Conservation (phyloP, 2,329 filamentous ascomycete species). For the Furcasterigmium furcatum region DNA sequence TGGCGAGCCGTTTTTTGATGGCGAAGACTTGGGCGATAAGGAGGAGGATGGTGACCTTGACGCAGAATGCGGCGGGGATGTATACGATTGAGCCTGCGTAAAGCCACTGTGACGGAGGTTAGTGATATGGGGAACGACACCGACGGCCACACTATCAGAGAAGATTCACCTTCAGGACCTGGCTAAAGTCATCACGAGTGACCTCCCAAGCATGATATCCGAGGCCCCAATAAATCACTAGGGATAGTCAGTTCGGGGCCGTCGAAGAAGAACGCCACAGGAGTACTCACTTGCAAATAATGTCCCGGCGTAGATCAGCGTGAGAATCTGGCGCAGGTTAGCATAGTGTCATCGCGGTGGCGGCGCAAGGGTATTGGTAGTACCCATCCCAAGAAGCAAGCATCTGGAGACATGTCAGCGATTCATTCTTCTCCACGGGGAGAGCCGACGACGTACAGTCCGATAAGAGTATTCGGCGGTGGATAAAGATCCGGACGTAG, state of each 20-base stretch:
- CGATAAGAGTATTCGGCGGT: background rate
- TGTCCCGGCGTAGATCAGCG: background rate
- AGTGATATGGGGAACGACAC: too few species aligned
- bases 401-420: conserved; percentile 7
- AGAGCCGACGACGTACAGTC: background rate
- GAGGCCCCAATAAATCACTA: conserved; percentile 18
- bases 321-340: background rate
- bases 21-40: conserved; percentile 26
- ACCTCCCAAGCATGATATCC: conserved; percentile 18
- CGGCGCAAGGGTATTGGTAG: background rate
- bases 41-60: conserved; percentile 26
- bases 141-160: background rate
- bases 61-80: conserved; percentile 22
- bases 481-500: conserved; percentile 7
- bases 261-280: background rate
- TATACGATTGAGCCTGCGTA: conserved; percentile 23
- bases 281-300: conserved; percentile 7
- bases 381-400: conserved; percentile 9
- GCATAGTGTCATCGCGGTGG: background rate
- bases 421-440: background rate
- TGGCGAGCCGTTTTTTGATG: conserved; percentile 15
- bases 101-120: conserved; percentile 15
- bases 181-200: conserved; percentile 9
- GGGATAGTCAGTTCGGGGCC: conserved; percentile 1
- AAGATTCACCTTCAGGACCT: conserved; percentile 12